phyloP scores from a whole-genome alignment of 805 yeast species.

The Yarrowia divulgata region DNA sequence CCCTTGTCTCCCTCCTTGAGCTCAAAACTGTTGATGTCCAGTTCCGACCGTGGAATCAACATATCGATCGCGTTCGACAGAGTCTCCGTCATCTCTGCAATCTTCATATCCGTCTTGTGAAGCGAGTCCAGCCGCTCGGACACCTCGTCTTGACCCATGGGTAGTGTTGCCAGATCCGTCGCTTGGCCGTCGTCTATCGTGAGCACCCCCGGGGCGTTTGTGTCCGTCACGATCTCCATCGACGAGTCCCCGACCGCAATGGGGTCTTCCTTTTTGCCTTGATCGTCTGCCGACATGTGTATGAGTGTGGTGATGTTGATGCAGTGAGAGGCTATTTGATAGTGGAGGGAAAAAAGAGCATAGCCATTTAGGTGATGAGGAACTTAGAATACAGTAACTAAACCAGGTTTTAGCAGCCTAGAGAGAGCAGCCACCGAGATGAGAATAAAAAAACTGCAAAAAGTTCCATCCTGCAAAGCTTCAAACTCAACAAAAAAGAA shows the following conservation, averaged over 20 bases:
- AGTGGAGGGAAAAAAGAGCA: background rate
- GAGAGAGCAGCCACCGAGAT: too few species aligned
- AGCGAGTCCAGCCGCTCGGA: slow-evolving; percentile 47
- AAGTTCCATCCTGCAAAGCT: too few species aligned
- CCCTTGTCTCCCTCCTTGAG: slow-evolving; percentile 46
- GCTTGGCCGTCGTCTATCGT: slow-evolving; percentile 18
- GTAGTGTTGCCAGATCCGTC: slow-evolving; percentile 39
- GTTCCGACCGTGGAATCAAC: slow-evolving; percentile 28
- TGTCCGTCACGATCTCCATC: slow-evolving; percentile 2
- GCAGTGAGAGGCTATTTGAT: background rate
- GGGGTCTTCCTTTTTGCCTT: slow-evolving; percentile 10
- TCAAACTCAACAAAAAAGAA: slow-evolving; percentile 44
- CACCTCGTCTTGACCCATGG: slow-evolving; percentile 46
- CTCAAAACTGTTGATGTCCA: slow-evolving; percentile 43
- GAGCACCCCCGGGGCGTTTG: background rate
- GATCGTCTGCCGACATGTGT: background rate
- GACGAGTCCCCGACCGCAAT: slow-evolving; percentile 25
- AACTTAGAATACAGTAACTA: too few species aligned
- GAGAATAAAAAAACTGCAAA: too few species aligned
- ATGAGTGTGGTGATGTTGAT: slow-evolving; percentile 6
- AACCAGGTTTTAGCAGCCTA: too few species aligned
- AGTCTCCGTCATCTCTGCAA: slow-evolving; percentile 18
- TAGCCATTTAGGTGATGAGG: too few species aligned
- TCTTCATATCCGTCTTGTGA: slow-evolving; percentile 46
- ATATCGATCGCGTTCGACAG: slow-evolving; percentile 17